Base-by-base conservation (phyloP, 2,329 filamentous ascomycete genomes). In the Chrysoporthe cubensis region DNA sequence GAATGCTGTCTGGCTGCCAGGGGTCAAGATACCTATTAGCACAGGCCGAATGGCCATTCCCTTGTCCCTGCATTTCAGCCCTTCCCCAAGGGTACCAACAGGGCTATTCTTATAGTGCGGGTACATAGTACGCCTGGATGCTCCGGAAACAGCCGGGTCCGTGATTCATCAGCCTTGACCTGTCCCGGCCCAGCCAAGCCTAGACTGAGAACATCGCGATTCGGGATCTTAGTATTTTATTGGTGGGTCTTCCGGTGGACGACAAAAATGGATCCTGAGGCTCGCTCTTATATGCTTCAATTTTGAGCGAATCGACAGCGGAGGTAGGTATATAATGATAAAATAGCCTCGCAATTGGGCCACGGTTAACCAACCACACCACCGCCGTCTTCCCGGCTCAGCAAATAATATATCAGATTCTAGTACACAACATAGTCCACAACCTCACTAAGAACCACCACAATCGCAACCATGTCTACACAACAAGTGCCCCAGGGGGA, bases 401-500 rank as follows among this genome's bases (percentile, higher is more conserved):
- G 3, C 9, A 52, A 4, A 40, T 40, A 40, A 5, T 40, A 40
- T 40, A 6, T 9, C 37, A 9, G 37, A 9, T 40, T 40, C 9
- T 9, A 40, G 37, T 40, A 40, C 37, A 40, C 37, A 40, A 40
- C 37, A 40, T 7, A 40, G 5, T 9, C 9, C 37, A 40, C 1
- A 40, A 40, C 21, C 5, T 11, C 14, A 50, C 48, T 26, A 50
- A 34, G 26, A 26, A 26, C 26, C 26, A 57, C 26, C 13, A 57
- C 56, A 56, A 34, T 37, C 21, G 40, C 56, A n/a, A 58, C 34
- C 56, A 58, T 58, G 37, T 42, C 34, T 40, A 21, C 62, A n/a
- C 62, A 26, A 32, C 59, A 34, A 48, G 11, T 46, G 26, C 21
- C 26, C 16, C 43, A 48, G 59, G 43, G 18, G 21, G 26, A 48